A percentile compares a stretch with the other conserved stretches of the same genome.
Conservation (phyloP, 176 grass and related monocot species). For the Musa itinerans region DNA sequence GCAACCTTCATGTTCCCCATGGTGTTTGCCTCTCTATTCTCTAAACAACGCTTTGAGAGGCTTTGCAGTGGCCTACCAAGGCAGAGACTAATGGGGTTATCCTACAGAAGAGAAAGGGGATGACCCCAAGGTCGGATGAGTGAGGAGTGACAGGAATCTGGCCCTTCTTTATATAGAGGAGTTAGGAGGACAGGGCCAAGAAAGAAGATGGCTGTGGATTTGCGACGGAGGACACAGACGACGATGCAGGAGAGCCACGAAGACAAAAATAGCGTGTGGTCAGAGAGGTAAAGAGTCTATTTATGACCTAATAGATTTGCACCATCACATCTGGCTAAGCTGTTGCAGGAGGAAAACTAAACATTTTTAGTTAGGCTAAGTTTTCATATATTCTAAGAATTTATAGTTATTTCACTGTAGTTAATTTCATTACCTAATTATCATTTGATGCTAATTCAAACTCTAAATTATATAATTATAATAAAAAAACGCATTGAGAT, state of each 20-base stretch:
- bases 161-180: neutral
- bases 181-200: neutral
- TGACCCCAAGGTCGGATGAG: neutral
- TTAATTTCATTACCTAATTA: no score
- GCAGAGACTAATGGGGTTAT: neutral
- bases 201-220: neutral
- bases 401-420: no score
- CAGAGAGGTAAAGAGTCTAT: no score
- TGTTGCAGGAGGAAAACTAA: no score
- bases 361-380: no score
- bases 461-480: no score
- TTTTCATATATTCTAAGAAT: no score
- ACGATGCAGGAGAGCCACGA: neutral
- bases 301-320: no score
- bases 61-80: neutral
- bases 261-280: neutral
- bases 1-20: constrained; percentile 22
- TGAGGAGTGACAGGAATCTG: no score
- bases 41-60: neutral
- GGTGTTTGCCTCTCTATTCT: neutral
- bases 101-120: neutral
- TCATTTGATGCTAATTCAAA: no score
- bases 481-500: no score
- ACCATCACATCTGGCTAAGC: no score
- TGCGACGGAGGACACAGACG: neutral